phyloP scores from a whole-genome alignment of 1,284 basidiomycete genomes.

The Mycosarcoma mackinlayi region DNA sequence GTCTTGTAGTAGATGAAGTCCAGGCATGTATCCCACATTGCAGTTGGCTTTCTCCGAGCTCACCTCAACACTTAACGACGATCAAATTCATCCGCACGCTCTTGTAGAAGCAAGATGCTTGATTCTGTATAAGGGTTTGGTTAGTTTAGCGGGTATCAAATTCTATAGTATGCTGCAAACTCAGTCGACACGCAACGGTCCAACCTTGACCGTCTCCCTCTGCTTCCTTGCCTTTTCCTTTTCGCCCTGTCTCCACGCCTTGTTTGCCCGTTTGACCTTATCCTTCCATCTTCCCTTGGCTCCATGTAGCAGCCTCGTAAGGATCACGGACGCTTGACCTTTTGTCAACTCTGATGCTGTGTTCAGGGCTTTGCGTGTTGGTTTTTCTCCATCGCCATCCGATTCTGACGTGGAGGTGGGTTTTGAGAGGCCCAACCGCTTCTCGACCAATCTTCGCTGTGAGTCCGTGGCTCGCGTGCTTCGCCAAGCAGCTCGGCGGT shows the following conservation, averaged over 20 bases:
- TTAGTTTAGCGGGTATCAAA: neutral
- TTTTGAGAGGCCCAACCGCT: constrained; percentile 70
- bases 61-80: no score
- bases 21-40: no score
- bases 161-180: neutral
- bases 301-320: constrained; percentile 51
- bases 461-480: constrained; percentile 74
- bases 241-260: constrained; percentile 25
- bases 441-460: constrained; percentile 77
- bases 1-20: no score
- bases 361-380: constrained; percentile 34
- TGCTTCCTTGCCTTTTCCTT: constrained; percentile 36
- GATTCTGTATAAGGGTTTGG: no score
- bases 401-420: neutral
- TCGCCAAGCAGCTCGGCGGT: constrained; percentile 77
- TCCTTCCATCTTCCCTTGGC: constrained; percentile 51
- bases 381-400: constrained; percentile 1
- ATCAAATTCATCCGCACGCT: no score
- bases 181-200: constrained; percentile 23
- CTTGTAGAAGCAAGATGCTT: neutral
- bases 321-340: constrained; percentile 53
- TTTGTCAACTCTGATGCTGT: constrained; percentile 39
- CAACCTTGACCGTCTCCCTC: constrained; percentile 49
- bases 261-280: constrained; percentile 40
- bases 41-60: no score